phyloP scores from a whole-genome alignment of 192 early-diverging fungal species.

The Umbelopsis isabellina region DNA sequence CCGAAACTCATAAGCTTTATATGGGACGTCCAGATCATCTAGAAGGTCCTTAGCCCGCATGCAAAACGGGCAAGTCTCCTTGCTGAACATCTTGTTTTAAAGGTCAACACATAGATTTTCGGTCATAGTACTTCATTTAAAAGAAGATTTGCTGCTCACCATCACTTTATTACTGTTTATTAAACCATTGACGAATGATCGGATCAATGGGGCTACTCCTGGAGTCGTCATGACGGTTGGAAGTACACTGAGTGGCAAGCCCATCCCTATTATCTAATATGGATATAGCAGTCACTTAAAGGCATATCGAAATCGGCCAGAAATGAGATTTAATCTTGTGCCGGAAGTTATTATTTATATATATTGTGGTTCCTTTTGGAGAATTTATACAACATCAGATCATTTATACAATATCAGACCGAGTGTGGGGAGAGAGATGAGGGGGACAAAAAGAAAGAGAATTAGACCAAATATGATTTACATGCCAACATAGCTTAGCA shows the following conservation, averaged over 20 bases:
- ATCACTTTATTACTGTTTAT: constrained; percentile 16
- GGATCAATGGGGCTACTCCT: constrained; percentile 9
- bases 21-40: constrained; percentile 51
- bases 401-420: constrained; percentile 18
- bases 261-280: neutral
- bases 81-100: constrained; percentile 68
- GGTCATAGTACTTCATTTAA: neutral
- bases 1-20: constrained; percentile 64
- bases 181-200: constrained; percentile 16
- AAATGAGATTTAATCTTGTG: neutral
- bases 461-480: neutral
- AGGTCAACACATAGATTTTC: neutral
- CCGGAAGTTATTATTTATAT: constrained; percentile 13
- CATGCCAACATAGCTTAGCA: constrained; percentile 19
- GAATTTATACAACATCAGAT: constrained; percentile 7
- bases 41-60: constrained; percentile 58
- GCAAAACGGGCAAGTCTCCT: constrained; percentile 71
- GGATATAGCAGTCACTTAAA: neutral
- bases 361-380: neutral
- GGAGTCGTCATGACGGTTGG: neutral
- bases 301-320: neutral
- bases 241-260: neutral
- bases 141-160: neutral
- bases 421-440: neutral
- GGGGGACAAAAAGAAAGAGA: neutral